Conservation (phyloP, 331 rosid species). For the Quercus lobata region DNA sequence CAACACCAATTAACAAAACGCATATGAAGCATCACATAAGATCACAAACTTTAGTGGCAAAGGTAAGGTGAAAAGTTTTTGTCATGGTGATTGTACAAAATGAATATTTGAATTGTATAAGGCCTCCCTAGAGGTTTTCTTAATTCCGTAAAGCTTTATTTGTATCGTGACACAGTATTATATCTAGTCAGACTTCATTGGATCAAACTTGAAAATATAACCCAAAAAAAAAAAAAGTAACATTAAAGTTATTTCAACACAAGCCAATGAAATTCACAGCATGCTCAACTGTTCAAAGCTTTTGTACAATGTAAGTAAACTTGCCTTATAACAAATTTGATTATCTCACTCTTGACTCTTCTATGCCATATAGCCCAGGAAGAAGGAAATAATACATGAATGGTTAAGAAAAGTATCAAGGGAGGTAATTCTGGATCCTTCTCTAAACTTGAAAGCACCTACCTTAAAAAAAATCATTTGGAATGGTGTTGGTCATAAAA, state of each 20-base stretch:
- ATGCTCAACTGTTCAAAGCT: too few relatives aligned
- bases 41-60: not conserved
- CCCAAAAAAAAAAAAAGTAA: too few relatives aligned
- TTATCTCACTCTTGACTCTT: not conserved
- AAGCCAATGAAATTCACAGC: too few relatives aligned
- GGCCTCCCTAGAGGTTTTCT: not conserved
- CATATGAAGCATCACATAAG: too few relatives aligned
- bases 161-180: too few relatives aligned
- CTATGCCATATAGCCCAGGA: not conserved
- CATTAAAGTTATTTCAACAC: too few relatives aligned
- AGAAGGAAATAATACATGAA: not conserved
- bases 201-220: too few relatives aligned
- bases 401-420: slow-evolving; percentile 9
- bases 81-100: not conserved
- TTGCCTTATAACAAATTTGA: not conserved
- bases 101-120: not conserved
- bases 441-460: slow-evolving; percentile 11
- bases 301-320: too few relatives aligned
- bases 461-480: slow-evolving; percentile 83
- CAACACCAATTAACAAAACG: too few relatives aligned
- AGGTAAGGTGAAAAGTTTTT: not conserved
- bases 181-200: too few relatives aligned
- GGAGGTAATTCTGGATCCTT: not conserved
- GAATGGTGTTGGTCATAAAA: slow-evolving; percentile 49
- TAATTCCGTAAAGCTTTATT: not conserved